These are phyloP conservation scores for Cladophialophora immunda DNA, from an alignment of 2,329 filamentous ascomycete genomes.

Conservation along the genomic window DNA sequence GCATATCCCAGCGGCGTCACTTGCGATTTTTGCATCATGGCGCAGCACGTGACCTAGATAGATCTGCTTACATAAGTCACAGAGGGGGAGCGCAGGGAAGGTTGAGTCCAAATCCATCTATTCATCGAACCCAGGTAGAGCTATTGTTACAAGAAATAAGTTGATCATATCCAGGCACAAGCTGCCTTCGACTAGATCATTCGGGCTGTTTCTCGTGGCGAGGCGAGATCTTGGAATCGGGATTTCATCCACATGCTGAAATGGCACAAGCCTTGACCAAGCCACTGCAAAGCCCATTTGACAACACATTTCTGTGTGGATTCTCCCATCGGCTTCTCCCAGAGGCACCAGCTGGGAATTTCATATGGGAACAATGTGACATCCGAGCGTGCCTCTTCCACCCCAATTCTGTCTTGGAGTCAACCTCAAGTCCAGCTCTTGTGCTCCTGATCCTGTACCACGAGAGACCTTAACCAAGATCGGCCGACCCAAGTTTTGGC, in stretches of 20 bases:
- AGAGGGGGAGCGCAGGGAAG: too few relatives aligned
- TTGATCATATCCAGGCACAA: neutral
- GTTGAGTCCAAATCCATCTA: neutral
- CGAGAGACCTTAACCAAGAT: constrained; percentile 36
- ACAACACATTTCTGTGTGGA: neutral
- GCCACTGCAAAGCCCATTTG: neutral
- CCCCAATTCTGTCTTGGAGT: constrained; percentile 86
- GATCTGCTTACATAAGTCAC: neutral
- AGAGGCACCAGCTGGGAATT: neutral
- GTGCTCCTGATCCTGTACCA: constrained; percentile 36
- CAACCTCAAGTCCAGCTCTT: constrained; percentile 73
- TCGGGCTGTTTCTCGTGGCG: neutral
- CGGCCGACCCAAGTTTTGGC: constrained; percentile 81
- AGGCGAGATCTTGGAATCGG: neutral
- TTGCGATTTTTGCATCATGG: constrained; percentile 8
- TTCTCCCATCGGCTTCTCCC: neutral
- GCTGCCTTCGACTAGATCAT: neutral
- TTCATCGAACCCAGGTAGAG: neutral
- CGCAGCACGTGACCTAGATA: neutral
- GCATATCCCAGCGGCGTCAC: constrained; percentile 18
- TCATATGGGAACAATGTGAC: constrained; percentile 84
- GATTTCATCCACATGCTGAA: neutral
- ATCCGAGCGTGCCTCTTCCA: constrained; percentile 86
- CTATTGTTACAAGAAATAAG: neutral
- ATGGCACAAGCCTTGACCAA: neutral